Conservation (phyloP, 176 grass and related monocot genomes). For the Oryza punctata region DNA sequence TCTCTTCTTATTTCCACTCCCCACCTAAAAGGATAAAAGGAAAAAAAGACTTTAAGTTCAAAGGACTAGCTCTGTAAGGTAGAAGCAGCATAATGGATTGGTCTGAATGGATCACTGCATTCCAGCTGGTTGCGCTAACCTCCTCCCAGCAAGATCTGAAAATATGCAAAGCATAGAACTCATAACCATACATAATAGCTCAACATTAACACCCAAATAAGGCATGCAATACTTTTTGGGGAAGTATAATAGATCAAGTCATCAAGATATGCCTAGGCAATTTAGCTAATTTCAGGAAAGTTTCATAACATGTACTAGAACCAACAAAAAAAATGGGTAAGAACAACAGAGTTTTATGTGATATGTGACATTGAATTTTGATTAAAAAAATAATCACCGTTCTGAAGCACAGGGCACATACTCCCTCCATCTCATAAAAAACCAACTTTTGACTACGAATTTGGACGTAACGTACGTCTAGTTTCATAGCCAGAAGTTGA, state of each 20-base stretch:
- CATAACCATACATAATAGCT: background rate
- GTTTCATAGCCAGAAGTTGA: too few species aligned
- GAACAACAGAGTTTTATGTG: background rate
- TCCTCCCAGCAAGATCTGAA: conserved; percentile 25
- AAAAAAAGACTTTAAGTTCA: too few species aligned
- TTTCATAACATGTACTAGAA: background rate
- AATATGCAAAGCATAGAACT: background rate
- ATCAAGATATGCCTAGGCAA: background rate
- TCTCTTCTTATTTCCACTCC: background rate
- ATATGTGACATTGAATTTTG: background rate
- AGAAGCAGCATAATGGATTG: too few species aligned
- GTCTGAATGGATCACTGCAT: background rate
- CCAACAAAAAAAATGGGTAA: background rate
- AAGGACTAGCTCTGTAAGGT: background rate
- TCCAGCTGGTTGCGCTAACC: background rate
- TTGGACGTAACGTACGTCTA: too few species aligned
- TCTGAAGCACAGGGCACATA: background rate
- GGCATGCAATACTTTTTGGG: background rate
- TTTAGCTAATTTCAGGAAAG: background rate
- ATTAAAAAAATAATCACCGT: background rate
- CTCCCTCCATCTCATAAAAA: too few species aligned
- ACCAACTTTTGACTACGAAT: too few species aligned
- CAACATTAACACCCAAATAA: background rate
- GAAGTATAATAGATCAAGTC: too few species aligned
- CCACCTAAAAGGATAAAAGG: background rate